phyloP scores from a whole-genome alignment of 2,329 filamentous ascomycete genomes.

The Trichothecium roseum region DNA sequence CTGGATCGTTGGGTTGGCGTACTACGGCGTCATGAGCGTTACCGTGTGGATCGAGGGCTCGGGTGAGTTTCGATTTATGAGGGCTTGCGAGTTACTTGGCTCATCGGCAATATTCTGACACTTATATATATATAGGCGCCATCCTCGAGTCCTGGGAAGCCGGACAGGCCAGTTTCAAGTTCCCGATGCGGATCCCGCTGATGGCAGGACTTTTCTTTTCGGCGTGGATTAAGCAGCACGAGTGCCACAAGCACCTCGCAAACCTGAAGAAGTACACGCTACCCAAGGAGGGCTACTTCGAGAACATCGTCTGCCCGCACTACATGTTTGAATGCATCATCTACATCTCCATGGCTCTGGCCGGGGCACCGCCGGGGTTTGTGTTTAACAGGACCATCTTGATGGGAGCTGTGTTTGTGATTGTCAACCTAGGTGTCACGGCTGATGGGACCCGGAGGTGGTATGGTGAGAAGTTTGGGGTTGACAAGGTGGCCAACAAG shows the following conservation, averaged over 20 bases:
- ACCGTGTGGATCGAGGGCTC: conserved; percentile 79
- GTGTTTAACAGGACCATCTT: conserved; percentile 64
- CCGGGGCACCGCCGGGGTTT: conserved; percentile 58
- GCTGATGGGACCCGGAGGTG: conserved; percentile 68
- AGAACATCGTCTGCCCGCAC: conserved; percentile 69
- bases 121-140: no score
- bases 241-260: conserved; percentile 60
- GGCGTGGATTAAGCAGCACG: conserved; percentile 64
- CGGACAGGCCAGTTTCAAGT: neutral
- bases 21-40: conserved; percentile 64
- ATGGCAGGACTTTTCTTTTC: conserved; percentile 55
- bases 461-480: conserved; percentile 69
- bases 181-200: conserved; percentile 13
- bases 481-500: conserved; percentile 46
- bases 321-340: conserved; percentile 83
- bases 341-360: conserved; percentile 67
- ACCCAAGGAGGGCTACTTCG: conserved; percentile 63
- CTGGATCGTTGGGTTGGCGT: conserved; percentile 68
- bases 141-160: conserved; percentile 22
- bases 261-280: conserved; percentile 73
- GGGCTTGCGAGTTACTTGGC: neutral
- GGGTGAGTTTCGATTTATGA: conserved; percentile 34
- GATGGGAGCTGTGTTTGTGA: conserved; percentile 62
- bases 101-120: conserved; percentile 6
- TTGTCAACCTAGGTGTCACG: conserved; percentile 70